Conservation (phyloP, 2,329 filamentous ascomycete genomes). For the Westerdykella aurantiaca region DNA sequence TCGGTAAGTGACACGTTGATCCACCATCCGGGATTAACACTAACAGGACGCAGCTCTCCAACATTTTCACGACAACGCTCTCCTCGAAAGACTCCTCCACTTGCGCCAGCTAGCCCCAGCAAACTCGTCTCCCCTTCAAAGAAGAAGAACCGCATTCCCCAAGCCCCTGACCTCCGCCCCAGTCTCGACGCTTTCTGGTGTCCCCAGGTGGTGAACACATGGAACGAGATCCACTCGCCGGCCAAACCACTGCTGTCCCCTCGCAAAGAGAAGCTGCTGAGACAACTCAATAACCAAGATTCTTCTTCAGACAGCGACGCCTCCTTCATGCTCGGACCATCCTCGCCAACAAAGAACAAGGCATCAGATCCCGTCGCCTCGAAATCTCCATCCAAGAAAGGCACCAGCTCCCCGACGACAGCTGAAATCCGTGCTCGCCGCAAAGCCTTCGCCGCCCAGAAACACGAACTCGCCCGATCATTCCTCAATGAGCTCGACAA, state of each 20-base stretch:
- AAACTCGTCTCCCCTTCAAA: constrained; percentile 37
- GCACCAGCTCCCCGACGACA: constrained; percentile 7
- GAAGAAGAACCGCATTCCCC: constrained; percentile 26
- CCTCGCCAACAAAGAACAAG: constrained; percentile 20
- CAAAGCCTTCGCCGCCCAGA: constrained; percentile 58
- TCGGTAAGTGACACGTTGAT: constrained; percentile 17
- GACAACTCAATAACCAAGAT: constrained; percentile 22
- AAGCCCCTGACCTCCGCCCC: constrained; percentile 24
- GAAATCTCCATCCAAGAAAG: constrained; percentile 11
- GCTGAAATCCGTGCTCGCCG: constrained; percentile 25
- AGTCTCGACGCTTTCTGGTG: constrained; percentile 38
- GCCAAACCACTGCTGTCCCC: constrained; percentile 31
- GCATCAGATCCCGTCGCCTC: neutral
- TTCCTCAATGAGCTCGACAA: constrained; percentile 67
- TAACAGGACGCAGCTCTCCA: constrained; percentile 18
- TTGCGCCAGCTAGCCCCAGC: constrained; percentile 20
- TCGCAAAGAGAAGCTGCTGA: constrained; percentile 31
- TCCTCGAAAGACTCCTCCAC: constrained; percentile 33
- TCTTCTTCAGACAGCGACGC: constrained; percentile 13
- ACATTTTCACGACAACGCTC: constrained; percentile 30
- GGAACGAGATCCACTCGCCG: constrained; percentile 34
- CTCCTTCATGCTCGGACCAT: constrained; percentile 15
- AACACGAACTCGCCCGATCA: constrained; percentile 55
- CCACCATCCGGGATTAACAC: neutral
- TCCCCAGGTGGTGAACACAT: constrained; percentile 32